Conservation (phyloP, 371 early-diverging fungal species). For the Amoeboaphelidium occidentale region DNA sequence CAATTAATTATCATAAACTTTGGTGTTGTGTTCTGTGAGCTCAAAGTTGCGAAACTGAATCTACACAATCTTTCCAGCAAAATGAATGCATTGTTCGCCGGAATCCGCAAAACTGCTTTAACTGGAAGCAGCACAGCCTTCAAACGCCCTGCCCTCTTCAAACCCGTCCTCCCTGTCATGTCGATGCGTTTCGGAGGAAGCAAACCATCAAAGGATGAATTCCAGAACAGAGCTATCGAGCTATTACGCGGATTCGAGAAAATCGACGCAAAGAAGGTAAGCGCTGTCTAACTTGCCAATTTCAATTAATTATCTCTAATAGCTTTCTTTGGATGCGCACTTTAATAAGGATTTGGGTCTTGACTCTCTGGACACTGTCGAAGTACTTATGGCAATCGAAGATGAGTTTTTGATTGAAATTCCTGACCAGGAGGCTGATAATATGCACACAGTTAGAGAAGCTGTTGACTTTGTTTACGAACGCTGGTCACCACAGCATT, state of each 20-base stretch:
- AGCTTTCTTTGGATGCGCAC: conserved; percentile 60
- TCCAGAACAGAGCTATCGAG: conserved; percentile 60
- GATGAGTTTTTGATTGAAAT: conserved; percentile 95
- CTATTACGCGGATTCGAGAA: conserved; percentile 81
- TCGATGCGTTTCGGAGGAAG: neutral
- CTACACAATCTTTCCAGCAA: no score
- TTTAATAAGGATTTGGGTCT: conserved; percentile 81
- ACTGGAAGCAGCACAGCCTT: no score
- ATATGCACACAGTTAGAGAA: conserved; percentile 59
- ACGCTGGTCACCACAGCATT: conserved; percentile 9
- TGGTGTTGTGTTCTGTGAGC: no score
- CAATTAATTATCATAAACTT: no score
- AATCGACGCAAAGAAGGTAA: conserved; percentile 67
- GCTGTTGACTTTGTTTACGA: conserved; percentile 63
- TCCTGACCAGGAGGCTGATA: conserved; percentile 88
- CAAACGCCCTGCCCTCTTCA: no score
- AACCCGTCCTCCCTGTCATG: no score
- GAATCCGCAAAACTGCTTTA: no score
- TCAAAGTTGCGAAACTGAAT: no score
- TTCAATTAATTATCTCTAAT: conserved; percentile 3
- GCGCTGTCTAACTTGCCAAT: neutral
- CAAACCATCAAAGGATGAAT: neutral
- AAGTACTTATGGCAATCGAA: conserved; percentile 95
- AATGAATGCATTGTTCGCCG: no score
- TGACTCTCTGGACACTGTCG: conserved; percentile 86